Evolutionary conservation across 2,329 filamentous ascomycete genomes (phyloP).

Genomic region (Huntiella savannae): DNA sequence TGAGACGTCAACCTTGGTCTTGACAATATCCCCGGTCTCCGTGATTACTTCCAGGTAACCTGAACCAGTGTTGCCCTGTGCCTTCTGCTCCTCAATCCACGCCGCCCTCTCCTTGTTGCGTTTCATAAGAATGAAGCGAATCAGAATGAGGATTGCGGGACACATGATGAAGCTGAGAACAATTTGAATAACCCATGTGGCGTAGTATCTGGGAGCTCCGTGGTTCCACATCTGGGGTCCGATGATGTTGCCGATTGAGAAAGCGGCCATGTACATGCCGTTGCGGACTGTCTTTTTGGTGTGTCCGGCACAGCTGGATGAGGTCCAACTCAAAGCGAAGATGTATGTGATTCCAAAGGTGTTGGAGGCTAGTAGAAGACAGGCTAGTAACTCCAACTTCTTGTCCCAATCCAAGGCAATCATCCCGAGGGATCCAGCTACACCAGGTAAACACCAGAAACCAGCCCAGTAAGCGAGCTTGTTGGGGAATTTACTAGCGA

Average conservation of each 20-base stretch:
- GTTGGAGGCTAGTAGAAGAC: constrained; percentile 14
- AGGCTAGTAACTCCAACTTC: constrained; percentile 15
- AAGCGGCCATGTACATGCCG: constrained; percentile 21
- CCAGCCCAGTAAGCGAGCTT: constrained; percentile 14
- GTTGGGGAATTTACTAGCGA: constrained; percentile 12
- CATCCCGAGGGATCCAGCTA: constrained; percentile 16
- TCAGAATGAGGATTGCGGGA: not conserved
- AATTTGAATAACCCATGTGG: constrained; percentile 15
- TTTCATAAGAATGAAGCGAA: not conserved
- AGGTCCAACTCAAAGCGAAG: constrained; percentile 20
- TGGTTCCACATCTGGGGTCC: constrained; percentile 20
- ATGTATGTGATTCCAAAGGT: constrained; percentile 13
- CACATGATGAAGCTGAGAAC: constrained; percentile 10
- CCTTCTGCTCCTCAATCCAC: not conserved
- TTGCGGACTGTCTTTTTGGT: constrained; percentile 26
- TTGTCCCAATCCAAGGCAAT: constrained; percentile 15
- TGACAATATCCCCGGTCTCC: not conserved
- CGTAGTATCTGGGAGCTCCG: constrained; percentile 16
- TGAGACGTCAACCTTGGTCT: constrained; percentile 3
- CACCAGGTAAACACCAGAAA: constrained; percentile 15
- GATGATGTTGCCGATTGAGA: constrained; percentile 20
- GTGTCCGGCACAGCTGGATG: constrained; percentile 20
- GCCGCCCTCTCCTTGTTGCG: not conserved
- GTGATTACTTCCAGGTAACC: not conserved
- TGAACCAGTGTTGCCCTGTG: not conserved